These are phyloP conservation scores for Sarocladium strictum DNA, from an alignment of 2,329 filamentous ascomycete genomes.

Conservation along the genomic window DNA sequence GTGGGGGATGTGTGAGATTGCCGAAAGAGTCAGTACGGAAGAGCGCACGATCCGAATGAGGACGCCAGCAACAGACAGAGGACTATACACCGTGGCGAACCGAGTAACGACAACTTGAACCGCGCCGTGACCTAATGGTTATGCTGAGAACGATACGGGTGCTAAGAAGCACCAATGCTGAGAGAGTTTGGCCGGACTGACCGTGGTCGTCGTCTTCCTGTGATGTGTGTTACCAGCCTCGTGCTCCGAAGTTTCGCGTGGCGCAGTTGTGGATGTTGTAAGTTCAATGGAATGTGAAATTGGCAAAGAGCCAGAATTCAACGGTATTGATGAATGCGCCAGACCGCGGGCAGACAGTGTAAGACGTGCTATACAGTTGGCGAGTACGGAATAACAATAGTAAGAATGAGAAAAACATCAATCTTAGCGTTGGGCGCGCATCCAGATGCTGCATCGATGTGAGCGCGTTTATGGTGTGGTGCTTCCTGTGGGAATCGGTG, in stretches of 20 bases:
- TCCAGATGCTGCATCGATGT: neutral
- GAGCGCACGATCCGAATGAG: slow-evolving; percentile 5
- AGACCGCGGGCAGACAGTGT: neutral
- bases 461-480: slow-evolving; percentile 6
- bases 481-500: neutral
- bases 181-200: neutral
- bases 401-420: slow-evolving; percentile 1
- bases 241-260: neutral
- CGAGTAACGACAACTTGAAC: neutral
- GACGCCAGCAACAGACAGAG: neutral
- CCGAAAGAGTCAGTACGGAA: slow-evolving; percentile 5
- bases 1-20: neutral
- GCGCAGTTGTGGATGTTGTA: neutral
- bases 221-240: neutral
- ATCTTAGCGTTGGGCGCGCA: slow-evolving; percentile 8
- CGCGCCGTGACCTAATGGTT: neutral
- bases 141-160: neutral
- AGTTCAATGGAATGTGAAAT: neutral
- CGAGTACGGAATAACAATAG: neutral
- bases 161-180: neutral
- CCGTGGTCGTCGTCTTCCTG: neutral
- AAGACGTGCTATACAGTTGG: neutral
- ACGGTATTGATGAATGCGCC: neutral
- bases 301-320: neutral
- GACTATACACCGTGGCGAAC: neutral